Base-by-base conservation (phyloP, 1,139 yeast species). In the Candida sanyaensis region DNA sequence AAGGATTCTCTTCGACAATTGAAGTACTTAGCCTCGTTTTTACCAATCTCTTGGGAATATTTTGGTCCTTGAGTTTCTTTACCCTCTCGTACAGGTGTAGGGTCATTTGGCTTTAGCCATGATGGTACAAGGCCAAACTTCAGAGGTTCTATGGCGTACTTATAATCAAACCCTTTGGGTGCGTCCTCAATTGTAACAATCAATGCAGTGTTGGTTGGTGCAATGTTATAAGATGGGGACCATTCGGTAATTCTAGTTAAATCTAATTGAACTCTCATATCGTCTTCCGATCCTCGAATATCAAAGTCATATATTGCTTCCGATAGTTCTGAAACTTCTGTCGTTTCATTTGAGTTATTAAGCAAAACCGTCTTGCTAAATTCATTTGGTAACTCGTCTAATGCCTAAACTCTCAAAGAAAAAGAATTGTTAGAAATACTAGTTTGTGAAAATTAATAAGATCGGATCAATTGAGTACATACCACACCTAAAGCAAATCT, bases 1-100 rank as follows among this genome's bases (percentile, higher is more conserved):
- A 87, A 57, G 1, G 82, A 73, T 53, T 87, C 95, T 43, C 67
- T 66, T 37, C 90, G 66, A 24, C 93, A 88, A 64, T 87, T 87
- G 67, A 87, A 85, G 3, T 63, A 65, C 38, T 60, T 63, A 7
- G 71, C 61, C 49, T 72, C 69, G 37, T 56, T 56, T 41, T 56
- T 55, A 43, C 66, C 73, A 21, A 72, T 48, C 43, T 73, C 77
- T 38, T 61, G 63, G 0, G 71, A 61, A 50, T 63, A 63, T 28
- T 52, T 50, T 7, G 52, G 51, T 5, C 68, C 71, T 41, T 50
- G 48, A 2, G 48, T 39, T 5, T 48, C 54, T 8, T 49, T 48
- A 3, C 61, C 61, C 23, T 53, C 55, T 23, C 55, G 54, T 0
- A 63, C 68, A 0, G 68, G 60, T 13, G 60, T 62, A 1, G 66